Conservation (phyloP, 2,329 filamentous ascomycete species). For the Pyricularia sp. region DNA sequence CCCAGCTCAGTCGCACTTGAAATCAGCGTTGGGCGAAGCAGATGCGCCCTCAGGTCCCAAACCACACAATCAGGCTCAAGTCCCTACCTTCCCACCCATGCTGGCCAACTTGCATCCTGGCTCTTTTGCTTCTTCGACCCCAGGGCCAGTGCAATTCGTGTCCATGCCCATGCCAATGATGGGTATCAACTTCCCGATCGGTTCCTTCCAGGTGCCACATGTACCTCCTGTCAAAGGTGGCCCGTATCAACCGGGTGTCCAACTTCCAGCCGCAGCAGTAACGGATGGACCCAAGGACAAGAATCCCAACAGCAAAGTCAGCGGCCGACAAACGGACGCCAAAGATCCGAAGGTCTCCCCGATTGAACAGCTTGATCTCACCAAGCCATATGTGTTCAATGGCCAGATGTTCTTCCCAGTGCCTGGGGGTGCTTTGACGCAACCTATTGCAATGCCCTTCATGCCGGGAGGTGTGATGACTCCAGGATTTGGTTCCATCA, state of each 20-base stretch:
- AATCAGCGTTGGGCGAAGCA: constrained; percentile 4
- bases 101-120: constrained; percentile 14
- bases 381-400: constrained; percentile 28
- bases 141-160: constrained; percentile 1
- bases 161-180: constrained; percentile 23
- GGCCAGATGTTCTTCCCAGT: constrained; percentile 21
- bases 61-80: constrained; percentile 3
- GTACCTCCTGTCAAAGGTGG: constrained; percentile 7
- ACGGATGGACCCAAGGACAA: constrained; percentile 13
- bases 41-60: not conserved
- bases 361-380: constrained; percentile 32
- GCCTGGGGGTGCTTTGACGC: constrained; percentile 4
- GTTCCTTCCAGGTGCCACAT: constrained; percentile 6
- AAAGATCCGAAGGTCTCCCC: constrained; percentile 21
- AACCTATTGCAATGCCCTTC: constrained; percentile 6
- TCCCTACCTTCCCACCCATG: constrained; percentile 16
- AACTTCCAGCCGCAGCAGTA: not conserved
- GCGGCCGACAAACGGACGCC: constrained; percentile 14
- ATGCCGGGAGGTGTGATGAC: constrained; percentile 9
- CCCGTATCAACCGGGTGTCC: constrained; percentile 8
- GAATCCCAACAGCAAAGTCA: constrained; percentile 8
- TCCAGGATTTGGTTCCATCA: constrained; percentile 8
- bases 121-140: constrained; percentile 5
- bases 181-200: constrained; percentile 13
- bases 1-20: constrained; percentile 5